phyloP scores from a whole-genome alignment of 192 early-diverging fungal species.

The Phlyctochytrium planicorne region DNA sequence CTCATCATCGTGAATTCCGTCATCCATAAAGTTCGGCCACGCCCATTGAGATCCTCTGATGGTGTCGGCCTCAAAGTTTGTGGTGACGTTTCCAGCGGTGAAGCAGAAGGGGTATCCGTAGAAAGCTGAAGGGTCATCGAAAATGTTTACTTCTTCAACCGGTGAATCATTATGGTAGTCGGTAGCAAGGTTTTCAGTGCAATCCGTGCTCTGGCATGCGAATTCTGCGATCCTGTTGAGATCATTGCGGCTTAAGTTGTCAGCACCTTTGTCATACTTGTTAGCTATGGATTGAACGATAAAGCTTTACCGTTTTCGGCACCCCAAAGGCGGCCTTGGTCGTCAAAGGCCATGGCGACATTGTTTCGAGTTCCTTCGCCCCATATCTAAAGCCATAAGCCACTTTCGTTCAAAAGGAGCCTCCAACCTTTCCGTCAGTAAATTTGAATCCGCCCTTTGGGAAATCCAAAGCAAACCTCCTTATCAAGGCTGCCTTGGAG shows the following conservation, averaged over 20 bases:
- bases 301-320: constrained; percentile 32
- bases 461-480: constrained; percentile 17
- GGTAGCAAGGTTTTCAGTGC: neutral
- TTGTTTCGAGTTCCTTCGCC: constrained; percentile 44
- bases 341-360: constrained; percentile 33
- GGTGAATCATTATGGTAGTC: constrained; percentile 35
- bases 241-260: constrained; percentile 30
- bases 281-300: neutral
- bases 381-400: constrained; percentile 12
- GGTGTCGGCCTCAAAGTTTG: constrained; percentile 19
- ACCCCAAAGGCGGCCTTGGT: constrained; percentile 27
- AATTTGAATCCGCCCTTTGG: constrained; percentile 19
- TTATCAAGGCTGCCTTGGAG: constrained; percentile 24
- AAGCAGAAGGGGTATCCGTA: constrained; percentile 51
- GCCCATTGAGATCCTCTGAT: constrained; percentile 23
- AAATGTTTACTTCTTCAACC: constrained; percentile 33
- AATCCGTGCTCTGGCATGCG: too few species aligned
- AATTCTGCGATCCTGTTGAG: neutral
- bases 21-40: constrained; percentile 28
- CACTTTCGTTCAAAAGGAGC: neutral
- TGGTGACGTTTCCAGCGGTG: constrained; percentile 31
- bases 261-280: constrained; percentile 15
- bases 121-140: constrained; percentile 20
- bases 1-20: constrained; percentile 30
- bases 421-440: constrained; percentile 9